Evolutionary conservation across 176 grass and related monocot species (phyloP), one percentile per base, ranked within the genome.

Genomic region (Microstegium vimineum): DNA sequence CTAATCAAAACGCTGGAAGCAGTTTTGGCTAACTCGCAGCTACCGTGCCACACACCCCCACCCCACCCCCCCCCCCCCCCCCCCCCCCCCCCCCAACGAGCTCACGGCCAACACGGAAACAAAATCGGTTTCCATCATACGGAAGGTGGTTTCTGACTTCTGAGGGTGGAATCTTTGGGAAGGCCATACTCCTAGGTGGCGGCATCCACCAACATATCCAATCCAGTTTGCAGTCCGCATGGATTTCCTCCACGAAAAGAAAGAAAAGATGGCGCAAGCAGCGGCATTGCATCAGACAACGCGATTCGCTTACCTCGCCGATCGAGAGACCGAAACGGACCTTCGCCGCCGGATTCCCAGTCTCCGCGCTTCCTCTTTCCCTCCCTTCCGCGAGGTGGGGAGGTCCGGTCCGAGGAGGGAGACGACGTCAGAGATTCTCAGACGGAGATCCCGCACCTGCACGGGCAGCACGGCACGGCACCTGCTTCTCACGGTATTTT

Each of bases 231-330:
- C n/a, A 26, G 1, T 22, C 45, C 14, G 18, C n/a, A 26, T 41
- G 25, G 33, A 57, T 32, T 80, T 73, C 46, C 17, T 56, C 66
- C 42, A 30, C 22, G 4, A 52, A 16, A 26, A 14, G 0, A 16
- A 38, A 0, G 26, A 4, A 56, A 56, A 56, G 8, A 0, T 2
- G 20, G 16, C 0, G 18, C 5, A 52, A 64, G 9, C 1, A 17
- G 8, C 61, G 10, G 32, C 69, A 41, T 74, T 12, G 34, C 43
- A 45, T 10, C 38, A 41, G 9, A 41, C 18, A 30, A 15, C 4
- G 16, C 33, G 65, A 23, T 17, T 67, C 20, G 65, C 65, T 37
- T 81, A 87, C 85, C 72, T 70, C 51, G 28, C 22, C 4, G 75
- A 20, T 3, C 12, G 22, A 8, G 51, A 56, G 51, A n/a, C 51